Conservation (phyloP, 257 asterid species). For the Linaria vulgaris region DNA sequence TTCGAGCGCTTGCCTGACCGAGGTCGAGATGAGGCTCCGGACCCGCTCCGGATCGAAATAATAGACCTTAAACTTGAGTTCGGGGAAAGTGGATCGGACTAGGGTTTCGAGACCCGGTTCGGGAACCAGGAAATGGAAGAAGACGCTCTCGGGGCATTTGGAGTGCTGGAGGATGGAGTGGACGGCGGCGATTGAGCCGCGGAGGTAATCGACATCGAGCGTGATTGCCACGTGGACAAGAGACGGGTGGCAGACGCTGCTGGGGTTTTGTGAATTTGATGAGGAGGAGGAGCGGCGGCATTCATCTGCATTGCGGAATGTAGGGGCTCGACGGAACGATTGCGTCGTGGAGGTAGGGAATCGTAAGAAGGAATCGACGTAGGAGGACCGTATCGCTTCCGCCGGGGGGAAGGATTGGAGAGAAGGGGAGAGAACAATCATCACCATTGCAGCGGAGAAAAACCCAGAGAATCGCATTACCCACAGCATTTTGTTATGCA, state of each 20-base stretch:
- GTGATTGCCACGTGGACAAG: slow-evolving; percentile 89
- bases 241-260: slow-evolving; percentile 67
- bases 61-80: slow-evolving; percentile 77
- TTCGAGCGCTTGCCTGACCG: slow-evolving; percentile 86
- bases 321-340: slow-evolving; percentile 60
- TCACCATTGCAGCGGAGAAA: slow-evolving; percentile 69
- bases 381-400: slow-evolving; percentile 81
- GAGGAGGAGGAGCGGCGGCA: too few species aligned
- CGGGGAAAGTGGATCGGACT: slow-evolving; percentile 77
- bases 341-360: slow-evolving; percentile 27
- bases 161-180: slow-evolving; percentile 84
- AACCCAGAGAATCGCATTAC: slow-evolving; percentile 67
- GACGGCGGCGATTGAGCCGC: slow-evolving; percentile 93
- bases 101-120: slow-evolving; percentile 59
- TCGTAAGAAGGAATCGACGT: slow-evolving; percentile 39
- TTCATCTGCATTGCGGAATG: slow-evolving; percentile 60
- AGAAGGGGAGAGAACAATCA: slow-evolving; percentile 74
- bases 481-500: slow-evolving; percentile 89
- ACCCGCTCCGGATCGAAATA: slow-evolving; percentile 87
- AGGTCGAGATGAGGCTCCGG: slow-evolving; percentile 69
- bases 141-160: slow-evolving; percentile 72
- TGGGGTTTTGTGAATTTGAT: slow-evolving; percentile 30
- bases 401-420: slow-evolving; percentile 90
- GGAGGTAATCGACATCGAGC: slow-evolving; percentile 75
- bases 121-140: slow-evolving; percentile 82